A percentile compares a stretch with the other conserved stretches of the same genome.
These are phyloP conservation scores for Pichia rugopelliculosa DNA, from an alignment of 805 yeast species.

Conservation along the genomic window DNA sequence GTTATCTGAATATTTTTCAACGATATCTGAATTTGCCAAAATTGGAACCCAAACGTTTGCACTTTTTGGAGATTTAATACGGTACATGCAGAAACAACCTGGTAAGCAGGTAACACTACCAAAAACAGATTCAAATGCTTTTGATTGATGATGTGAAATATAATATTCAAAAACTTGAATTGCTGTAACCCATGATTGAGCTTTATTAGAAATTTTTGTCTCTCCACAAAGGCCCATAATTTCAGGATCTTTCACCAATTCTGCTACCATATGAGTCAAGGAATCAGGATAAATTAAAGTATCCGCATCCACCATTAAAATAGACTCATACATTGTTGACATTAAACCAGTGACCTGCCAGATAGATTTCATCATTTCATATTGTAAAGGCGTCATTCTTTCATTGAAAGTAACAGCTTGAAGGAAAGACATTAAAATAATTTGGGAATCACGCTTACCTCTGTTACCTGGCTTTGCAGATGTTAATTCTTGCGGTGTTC, in stretches of 20 bases:
- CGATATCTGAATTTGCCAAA: conserved; percentile 87
- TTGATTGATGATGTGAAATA: conserved; percentile 89
- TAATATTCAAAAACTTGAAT: conserved; percentile 92
- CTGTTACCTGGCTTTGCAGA: conserved; percentile 83
- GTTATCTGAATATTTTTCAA: conserved; percentile 83
- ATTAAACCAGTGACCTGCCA: conserved; percentile 82
- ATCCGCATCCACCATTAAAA: conserved; percentile 93
- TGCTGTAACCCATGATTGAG: conserved; percentile 81
- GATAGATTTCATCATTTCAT: conserved; percentile 62
- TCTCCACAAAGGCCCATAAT: conserved; percentile 95
- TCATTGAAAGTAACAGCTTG: conserved; percentile 86
- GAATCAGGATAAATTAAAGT: conserved; percentile 84
- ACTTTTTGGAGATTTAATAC: conserved; percentile 86
- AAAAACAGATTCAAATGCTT: conserved; percentile 91
- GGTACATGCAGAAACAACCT: conserved; percentile 89
- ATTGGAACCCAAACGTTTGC: conserved; percentile 86
- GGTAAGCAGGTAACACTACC: conserved; percentile 95
- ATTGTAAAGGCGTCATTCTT: conserved; percentile 88
- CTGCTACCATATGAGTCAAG: conserved; percentile 82
- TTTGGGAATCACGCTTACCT: conserved; percentile 94
- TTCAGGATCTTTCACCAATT: conserved; percentile 77
- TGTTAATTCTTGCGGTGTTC: conserved; percentile 71
- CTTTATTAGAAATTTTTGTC: conserved; percentile 81
- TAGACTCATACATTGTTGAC: conserved; percentile 74
- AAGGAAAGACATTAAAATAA: conserved; percentile 81